Percentiles rank a stretch among this genome's conserved stretches.
These are phyloP conservation scores for Kodamaea neixiangensis DNA, from an alignment of 805 yeast species.

Conservation along the genomic window DNA sequence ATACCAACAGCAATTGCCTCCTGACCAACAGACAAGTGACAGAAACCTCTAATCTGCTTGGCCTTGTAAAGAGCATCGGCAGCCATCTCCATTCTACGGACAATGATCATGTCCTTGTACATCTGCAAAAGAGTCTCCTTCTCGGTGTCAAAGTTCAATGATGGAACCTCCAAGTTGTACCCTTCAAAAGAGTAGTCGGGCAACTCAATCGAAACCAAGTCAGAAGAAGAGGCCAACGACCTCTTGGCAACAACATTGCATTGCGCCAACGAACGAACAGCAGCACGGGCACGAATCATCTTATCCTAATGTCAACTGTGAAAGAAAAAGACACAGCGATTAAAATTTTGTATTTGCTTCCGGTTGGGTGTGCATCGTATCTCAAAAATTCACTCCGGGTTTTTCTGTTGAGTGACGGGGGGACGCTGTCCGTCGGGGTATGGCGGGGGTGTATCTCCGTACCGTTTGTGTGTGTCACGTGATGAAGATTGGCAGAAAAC, in stretches of 20 bases:
- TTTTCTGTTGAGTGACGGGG: conserved; percentile 12
- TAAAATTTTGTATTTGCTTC: conserved; percentile 19
- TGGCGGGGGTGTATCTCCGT: not conserved
- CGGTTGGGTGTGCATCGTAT: conserved; percentile 9
- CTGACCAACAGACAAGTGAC: conserved; percentile 97
- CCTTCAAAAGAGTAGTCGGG: conserved; percentile 85
- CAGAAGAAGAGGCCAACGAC: conserved; percentile 38
- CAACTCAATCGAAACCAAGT: conserved; percentile 54
- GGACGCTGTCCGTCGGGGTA: conserved; percentile 14
- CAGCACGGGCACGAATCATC: conserved; percentile 18
- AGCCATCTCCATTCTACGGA: conserved; percentile 98
- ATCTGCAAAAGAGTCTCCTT: conserved; percentile 80
- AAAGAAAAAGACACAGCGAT: conserved; percentile 6
- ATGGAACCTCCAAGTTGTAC: conserved; percentile 73
- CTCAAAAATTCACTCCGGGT: conserved; percentile 2
- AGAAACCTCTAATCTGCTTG: conserved; percentile 97
- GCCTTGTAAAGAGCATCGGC: conserved; percentile 98
- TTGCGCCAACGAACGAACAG: conserved; percentile 18
- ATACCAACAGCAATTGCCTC: conserved; percentile 99
- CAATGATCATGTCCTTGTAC: conserved; percentile 94
- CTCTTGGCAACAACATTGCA: conserved; percentile 27
- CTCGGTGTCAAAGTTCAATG: conserved; percentile 71
- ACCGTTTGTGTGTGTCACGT: not conserved
- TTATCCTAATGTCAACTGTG: conserved; percentile 1
- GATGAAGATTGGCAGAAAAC: too few relatives aligned